Evolutionary conservation across 2,329 filamentous ascomycete genomes (phyloP).

Genomic region (Aspergillus ochraceoroseus): DNA sequence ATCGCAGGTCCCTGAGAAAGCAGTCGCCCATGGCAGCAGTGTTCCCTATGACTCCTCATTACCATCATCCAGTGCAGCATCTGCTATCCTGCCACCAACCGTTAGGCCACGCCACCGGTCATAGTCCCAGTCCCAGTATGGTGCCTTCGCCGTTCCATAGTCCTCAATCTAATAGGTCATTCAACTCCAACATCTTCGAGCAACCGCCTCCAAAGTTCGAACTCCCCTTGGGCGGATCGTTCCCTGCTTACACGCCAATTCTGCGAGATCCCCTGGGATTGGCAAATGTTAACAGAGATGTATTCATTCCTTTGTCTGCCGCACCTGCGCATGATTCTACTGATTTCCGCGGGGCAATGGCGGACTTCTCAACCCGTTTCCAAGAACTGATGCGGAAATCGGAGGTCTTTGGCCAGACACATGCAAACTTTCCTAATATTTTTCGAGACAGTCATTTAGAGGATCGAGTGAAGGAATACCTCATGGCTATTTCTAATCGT

Average conservation of each 20-base stretch:
- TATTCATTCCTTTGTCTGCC: not conserved
- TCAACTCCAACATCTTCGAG: slow-evolving; percentile 13
- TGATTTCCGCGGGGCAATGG: slow-evolving; percentile 6
- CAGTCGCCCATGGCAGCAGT: slow-evolving; percentile 8
- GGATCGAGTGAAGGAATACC: slow-evolving; percentile 18
- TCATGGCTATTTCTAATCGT: slow-evolving; percentile 19
- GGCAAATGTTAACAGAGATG: not conserved
- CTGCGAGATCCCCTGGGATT: not conserved
- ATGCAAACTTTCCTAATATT: slow-evolving; percentile 18
- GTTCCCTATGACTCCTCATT: slow-evolving; percentile 15
- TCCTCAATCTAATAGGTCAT: slow-evolving; percentile 7
- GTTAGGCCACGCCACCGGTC: no score
- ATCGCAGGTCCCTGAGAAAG: slow-evolving; percentile 18
- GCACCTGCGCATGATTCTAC: not conserved
- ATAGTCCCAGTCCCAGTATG: no score
- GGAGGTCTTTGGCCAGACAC: slow-evolving; percentile 17
- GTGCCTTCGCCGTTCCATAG: slow-evolving; percentile 9
- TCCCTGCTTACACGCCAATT: not conserved
- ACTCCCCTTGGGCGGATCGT: slow-evolving; percentile 1
- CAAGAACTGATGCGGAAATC: slow-evolving; percentile 17
- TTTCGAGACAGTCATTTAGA: slow-evolving; percentile 18
- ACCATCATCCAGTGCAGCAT: slow-evolving; percentile 2
- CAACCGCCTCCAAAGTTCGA: slow-evolving; percentile 15
- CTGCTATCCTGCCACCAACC: slow-evolving; percentile 1
- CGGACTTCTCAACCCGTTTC: slow-evolving; percentile 15